Conservation (phyloP, 352 stramenopile genomes). For the Pythium biforme region DNA sequence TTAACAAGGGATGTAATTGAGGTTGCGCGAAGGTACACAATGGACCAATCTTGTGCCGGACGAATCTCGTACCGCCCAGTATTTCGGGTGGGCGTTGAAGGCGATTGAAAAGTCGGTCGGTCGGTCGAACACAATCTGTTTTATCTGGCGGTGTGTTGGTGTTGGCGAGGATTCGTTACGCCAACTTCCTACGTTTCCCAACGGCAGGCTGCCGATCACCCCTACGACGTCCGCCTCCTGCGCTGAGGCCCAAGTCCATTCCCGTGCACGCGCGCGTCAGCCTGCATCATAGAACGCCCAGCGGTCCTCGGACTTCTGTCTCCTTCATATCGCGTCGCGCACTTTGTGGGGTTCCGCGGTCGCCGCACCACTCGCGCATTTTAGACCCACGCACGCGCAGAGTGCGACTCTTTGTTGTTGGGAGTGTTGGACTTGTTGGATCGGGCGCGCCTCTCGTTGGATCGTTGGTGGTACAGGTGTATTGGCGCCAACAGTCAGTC, state of each 20-base stretch:
- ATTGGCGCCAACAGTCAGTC: no score
- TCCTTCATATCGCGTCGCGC: no score
- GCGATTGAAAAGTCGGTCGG: background rate
- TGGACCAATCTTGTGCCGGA: no score
- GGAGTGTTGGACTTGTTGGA: background rate
- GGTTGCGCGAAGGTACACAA: slow-evolving; percentile 22
- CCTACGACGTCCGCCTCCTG: no score
- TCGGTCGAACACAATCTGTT: background rate
- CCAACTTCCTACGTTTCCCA: background rate
- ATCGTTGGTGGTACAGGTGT: no score
- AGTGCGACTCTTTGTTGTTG: no score
- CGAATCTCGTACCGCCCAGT: background rate
- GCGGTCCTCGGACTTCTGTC: background rate
- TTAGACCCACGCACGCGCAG: background rate
- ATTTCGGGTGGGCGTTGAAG: slow-evolving; percentile 1
- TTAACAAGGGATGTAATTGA: background rate
- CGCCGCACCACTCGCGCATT: background rate
- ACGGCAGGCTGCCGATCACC: background rate
- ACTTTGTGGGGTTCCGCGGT: background rate
- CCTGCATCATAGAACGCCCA: background rate
- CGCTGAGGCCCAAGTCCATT: background rate
- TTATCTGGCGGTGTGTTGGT: background rate
- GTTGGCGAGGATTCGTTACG: background rate
- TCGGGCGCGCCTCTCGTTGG: no score
- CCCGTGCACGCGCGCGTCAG: background rate